Base-by-base conservation (phyloP, 805 yeast species). In the Suhomyces canberraensis region DNA sequence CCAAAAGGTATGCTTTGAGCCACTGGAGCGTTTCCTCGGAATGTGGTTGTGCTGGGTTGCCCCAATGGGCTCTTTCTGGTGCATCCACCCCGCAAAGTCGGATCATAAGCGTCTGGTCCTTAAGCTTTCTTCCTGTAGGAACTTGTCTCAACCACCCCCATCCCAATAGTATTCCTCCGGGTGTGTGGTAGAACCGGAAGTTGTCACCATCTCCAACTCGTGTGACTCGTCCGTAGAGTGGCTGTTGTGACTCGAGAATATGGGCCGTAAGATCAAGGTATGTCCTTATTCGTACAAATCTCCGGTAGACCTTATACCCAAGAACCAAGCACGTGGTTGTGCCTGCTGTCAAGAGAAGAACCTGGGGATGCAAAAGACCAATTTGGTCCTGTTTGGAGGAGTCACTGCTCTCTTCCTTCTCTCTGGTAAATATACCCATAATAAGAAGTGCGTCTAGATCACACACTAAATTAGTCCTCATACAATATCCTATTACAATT, bases 121-220 rank as follows among this genome's bases (percentile, higher is more conserved):
- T 76, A 25, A 78, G 56, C 50, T 53, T 39, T 58, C 72, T 32
- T 62, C 73, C 50, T 38, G 60, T 53, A 0, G 98, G 98, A 0
- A 78, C 67, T 9, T 58, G 47, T 22, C 98, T 65, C 16, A 86
- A 54, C 95, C 95, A 86, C 9, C 95, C 90, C 98, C 98, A 93
- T 0, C 98, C 98, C 2, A 83, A 77, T 1, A 81, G 50, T 0
- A 71, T 42, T 0, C 98, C 98, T 3, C 98, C 98, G 0, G 98
- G 98, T 0, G 95, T 79, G 56, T 93, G 98, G 54, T 71, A 93
- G 45, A 93, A 77, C 41, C 90, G 84, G 61, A 93, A 91, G 58
- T 91, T 91, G 57, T 93, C 98, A 11, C 95, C 96, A 58, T 90
- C 98, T 0, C 96, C 96, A 0, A 90, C 98, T 2, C 93, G 69